Conservation (phyloP, 495 filamentous ascomycete genomes). For the Penicillium turbatum region DNA sequence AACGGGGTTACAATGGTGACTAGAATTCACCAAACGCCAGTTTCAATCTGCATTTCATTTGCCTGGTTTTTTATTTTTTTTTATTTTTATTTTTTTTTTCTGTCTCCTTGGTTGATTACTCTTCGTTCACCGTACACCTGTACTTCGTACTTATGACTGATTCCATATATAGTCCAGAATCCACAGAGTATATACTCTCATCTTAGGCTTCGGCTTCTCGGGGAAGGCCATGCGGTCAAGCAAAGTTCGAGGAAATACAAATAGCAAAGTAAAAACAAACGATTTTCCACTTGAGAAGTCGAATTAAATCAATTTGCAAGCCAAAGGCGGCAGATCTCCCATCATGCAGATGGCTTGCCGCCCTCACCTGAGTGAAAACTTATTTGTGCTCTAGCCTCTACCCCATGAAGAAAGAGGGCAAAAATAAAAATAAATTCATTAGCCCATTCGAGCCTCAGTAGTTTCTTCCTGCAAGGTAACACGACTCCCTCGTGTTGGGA, state of each 20-base stretch:
- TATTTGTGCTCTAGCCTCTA: too few relatives aligned
- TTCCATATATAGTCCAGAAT: too few relatives aligned
- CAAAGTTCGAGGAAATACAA: too few relatives aligned
- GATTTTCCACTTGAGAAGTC: not conserved
- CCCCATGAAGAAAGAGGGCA: too few relatives aligned
- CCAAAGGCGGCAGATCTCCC: constrained; percentile 9
- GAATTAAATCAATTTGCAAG: not conserved
- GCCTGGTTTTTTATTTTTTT: not conserved
- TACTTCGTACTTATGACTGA: too few relatives aligned
- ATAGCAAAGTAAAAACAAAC: not conserved
- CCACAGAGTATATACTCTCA: too few relatives aligned
- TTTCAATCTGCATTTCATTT: not conserved
- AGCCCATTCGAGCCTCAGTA: not conserved
- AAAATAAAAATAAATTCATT: not conserved
- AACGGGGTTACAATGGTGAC: not conserved
- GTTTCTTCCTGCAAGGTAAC: constrained; percentile 17
- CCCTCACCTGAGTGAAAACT: constrained; percentile 19
- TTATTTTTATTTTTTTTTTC: not conserved
- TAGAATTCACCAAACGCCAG: not conserved
- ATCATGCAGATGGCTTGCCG: constrained; percentile 8
- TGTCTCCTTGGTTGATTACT: too few relatives aligned
- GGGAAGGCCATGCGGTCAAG: not conserved
- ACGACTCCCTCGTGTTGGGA: constrained; percentile 21
- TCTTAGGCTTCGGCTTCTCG: too few relatives aligned
- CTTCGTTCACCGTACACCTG: too few relatives aligned